These are phyloP conservation scores for Aureobasidium mangrovei DNA, from an alignment of 2,329 filamentous ascomycete genomes.

Conservation along the genomic window DNA sequence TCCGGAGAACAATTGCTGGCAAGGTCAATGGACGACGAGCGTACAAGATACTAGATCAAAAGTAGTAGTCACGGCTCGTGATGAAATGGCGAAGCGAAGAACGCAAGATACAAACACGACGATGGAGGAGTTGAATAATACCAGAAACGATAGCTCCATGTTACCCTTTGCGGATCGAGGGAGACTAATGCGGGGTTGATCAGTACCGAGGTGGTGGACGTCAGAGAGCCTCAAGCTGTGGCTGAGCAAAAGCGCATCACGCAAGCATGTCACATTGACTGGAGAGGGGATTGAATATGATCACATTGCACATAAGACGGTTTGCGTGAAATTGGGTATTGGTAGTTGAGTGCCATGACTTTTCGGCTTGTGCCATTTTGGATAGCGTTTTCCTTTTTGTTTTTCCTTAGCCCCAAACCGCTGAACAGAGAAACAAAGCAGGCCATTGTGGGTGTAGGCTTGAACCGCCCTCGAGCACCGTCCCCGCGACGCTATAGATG, in stretches of 20 bases:
- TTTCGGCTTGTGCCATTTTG: constrained; percentile 13
- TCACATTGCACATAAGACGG: background rate
- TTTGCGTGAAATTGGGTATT: constrained; percentile 13
- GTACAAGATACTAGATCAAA: no score
- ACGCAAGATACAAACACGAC: no score
- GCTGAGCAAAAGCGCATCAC: background rate
- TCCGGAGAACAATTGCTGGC: background rate
- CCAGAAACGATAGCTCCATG: background rate
- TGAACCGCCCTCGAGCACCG: constrained; percentile 12
- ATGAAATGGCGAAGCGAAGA: no score
- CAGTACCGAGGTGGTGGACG: background rate
- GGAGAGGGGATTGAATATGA: background rate
- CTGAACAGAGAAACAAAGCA: constrained; percentile 14
- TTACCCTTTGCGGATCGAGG: background rate
- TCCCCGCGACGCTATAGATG: constrained; percentile 7
- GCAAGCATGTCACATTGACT: background rate
- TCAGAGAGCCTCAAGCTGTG: background rate
- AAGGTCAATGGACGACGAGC: no score
- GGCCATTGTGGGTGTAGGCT: constrained; percentile 12
- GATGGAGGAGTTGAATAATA: no score
- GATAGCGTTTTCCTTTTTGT: constrained; percentile 13
- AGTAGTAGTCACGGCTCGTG: no score
- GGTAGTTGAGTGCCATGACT: constrained; percentile 12
- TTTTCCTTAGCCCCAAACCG: constrained; percentile 14
- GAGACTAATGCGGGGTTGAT: constrained; percentile 1